Base-by-base conservation (phyloP, 2,329 filamentous ascomycete species). In the Drechslera avenae region DNA sequence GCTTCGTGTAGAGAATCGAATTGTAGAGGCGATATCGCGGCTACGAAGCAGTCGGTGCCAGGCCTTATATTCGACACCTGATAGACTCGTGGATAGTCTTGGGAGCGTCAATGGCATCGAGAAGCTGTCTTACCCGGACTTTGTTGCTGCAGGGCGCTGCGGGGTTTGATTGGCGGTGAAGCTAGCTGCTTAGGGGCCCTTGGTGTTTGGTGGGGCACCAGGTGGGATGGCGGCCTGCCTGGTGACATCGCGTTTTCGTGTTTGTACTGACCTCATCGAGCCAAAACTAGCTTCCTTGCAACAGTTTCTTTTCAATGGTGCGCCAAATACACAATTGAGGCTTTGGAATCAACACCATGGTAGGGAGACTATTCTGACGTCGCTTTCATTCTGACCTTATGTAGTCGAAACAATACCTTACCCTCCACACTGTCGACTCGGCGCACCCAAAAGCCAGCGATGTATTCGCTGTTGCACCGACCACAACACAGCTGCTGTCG, bases 321-420 rank as follows among this genome's bases (percentile, higher is more conserved):
- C 45, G 4, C 16, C 45, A 39, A 10, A 14, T 16, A 26, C 21
- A 31, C 30, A 30, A 23, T 8, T 7, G 9, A 8, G 6, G 21
- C 21, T 23, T 23, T 7, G 7, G 21, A 23, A 23, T 23, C 21
- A 7, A 7, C 5, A 28, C 8, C 10, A 28, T 28, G 26, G 26
- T 28, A 28, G 4, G 5, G 6, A 23, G 21, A 4, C 2, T 8
- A 8, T 23, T 7, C 21, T 8, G 12, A 28, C 9, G 2, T 34
- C 50, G 16, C 1, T 35, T 26, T 14, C 21, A 9, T 39, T 18
- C 54, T 64, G 50, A 69, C 40, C 28, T 4, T 17, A 33, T 32
- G 39, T 51, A 97, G 94, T 99, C 94, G 48, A 97, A 97, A 79
- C 94, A 97, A 87, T 99, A 97, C 74, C 84, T 99, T 57, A 95